A percentile compares a stretch with the other conserved stretches of the same genome.
Evolutionary conservation across 768 basidiomycete species (phyloP).

Genomic region (Mycena galopus): DNA sequence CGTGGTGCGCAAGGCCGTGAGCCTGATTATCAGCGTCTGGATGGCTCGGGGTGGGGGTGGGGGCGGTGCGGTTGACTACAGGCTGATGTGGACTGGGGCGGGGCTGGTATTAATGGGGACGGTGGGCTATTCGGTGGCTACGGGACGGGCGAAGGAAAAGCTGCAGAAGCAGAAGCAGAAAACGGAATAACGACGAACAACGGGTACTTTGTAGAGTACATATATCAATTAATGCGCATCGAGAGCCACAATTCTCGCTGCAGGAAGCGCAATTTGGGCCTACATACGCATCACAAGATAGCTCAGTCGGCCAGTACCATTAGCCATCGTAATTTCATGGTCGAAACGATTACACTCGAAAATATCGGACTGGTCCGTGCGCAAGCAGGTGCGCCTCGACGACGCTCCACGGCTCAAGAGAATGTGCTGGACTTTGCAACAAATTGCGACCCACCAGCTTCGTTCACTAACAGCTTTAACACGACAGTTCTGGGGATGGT

Average conservation of each 20-base stretch:
- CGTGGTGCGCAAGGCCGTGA: constrained; percentile 85
- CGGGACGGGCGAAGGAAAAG: constrained; percentile 48
- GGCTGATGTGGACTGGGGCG: constrained; percentile 79
- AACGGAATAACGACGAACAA: not conserved
- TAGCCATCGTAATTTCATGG: too few species aligned
- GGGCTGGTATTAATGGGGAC: constrained; percentile 79
- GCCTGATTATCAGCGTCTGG: constrained; percentile 79
- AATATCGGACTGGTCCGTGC: too few species aligned
- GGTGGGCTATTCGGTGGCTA: constrained; percentile 69
- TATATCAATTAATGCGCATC: too few species aligned
- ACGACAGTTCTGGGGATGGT: too few species aligned
- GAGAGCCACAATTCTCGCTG: too few species aligned
- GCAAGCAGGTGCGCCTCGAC: too few species aligned
- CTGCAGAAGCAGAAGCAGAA: constrained; percentile 33
- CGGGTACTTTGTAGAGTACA: not conserved
- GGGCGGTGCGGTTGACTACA: constrained; percentile 52
- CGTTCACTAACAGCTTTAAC: too few species aligned
- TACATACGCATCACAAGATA: not conserved
- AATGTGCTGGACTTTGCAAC: too few species aligned
- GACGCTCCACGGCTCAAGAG: too few species aligned
- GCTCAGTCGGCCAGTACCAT: too few species aligned
- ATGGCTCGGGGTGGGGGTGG: constrained; percentile 40
- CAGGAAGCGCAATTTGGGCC: not conserved
- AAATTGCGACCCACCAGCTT: too few species aligned
- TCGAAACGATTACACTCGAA: too few species aligned